Base-by-base conservation (phyloP, 305 asterid species). In the Fraxinus floribunda region DNA sequence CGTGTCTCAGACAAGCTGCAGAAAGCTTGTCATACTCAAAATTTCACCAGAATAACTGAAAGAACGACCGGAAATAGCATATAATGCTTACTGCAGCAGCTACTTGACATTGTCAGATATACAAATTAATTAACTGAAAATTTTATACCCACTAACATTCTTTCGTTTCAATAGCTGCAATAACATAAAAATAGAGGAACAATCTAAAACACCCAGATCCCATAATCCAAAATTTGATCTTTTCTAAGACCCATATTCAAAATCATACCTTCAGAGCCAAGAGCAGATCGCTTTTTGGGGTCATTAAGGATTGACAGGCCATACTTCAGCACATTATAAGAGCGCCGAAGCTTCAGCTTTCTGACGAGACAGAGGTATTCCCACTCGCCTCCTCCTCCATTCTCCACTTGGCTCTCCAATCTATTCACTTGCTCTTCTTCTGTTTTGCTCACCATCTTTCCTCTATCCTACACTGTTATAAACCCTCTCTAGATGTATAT, bases 351-450 rank as follows among this genome's bases (percentile, higher is more conserved):
- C 93, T 93, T 96, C 75, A 94, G 98, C 87, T 94, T 96, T 82
- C 96, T 86, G 73, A 93, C 95, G 79, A 94, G 98, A 86, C 92
- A 90, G 18, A 96, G 98, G 83, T 96, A 96, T 78, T 94, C 98
- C 99, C 98, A 95, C 78, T 89, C 94, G 82, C 97, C 99, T 3
- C 98, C 99, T 26, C 99, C 99, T 60, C 98, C 97, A 80, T 93
- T 93, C 78, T 95, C 98, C 76, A 94, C 98, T 92, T 95, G 98
- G 80, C 64, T 90, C 88, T 94, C 99, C 95, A 94, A 90, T 88
- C 93, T 91, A 80, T 90, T 88, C 79, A 91, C 93, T 80, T 88
- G 91, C 3, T 92, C 97, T 86, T 94, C 97, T 91, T 94, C 99
- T 35, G 94, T 93, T 91, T 87, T 92, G 88, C 95, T 93, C 91